Conservation (phyloP, 805 yeast genomes). For the Priceomyces fermenticarens region DNA sequence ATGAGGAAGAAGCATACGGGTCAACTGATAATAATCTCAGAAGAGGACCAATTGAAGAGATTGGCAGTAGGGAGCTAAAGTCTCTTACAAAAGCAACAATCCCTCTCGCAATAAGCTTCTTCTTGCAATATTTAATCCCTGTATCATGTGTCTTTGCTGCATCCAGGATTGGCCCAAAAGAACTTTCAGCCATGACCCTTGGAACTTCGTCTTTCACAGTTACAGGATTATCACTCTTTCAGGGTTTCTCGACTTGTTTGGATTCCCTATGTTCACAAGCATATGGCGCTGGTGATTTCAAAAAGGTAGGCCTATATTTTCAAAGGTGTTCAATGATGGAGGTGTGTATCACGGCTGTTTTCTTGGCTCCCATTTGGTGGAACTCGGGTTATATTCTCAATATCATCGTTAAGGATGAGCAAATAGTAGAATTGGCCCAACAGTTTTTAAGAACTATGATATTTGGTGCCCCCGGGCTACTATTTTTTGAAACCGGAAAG, state of each 20-base stretch:
- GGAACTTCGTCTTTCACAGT: constrained; percentile 80
- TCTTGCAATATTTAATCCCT: constrained; percentile 66
- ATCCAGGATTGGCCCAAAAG: constrained; percentile 72
- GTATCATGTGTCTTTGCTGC: constrained; percentile 75
- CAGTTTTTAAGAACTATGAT: constrained; percentile 55
- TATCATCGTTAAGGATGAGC: constrained; percentile 49
- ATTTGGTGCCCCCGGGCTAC: constrained; percentile 75
- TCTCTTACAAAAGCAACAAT: constrained; percentile 39
- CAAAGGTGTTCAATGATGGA: constrained; percentile 69
- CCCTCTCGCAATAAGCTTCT: constrained; percentile 66
- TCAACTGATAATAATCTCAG: not conserved
- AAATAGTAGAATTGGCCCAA: constrained; percentile 55
- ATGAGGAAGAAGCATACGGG: not conserved
- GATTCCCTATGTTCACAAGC: constrained; percentile 85
- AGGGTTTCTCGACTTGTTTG: constrained; percentile 75
- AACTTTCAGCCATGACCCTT: constrained; percentile 76
- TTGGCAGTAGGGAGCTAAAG: constrained; percentile 10
- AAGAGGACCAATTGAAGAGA: not conserved
- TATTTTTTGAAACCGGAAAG: constrained; percentile 77
- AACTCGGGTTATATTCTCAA: constrained; percentile 47
- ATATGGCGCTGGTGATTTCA: constrained; percentile 67
- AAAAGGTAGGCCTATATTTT: constrained; percentile 67
- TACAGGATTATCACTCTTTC: constrained; percentile 68
- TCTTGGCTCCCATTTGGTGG: constrained; percentile 48
- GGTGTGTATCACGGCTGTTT: constrained; percentile 26